Evolutionary conservation across 2,329 filamentous ascomycete species (phyloP).

Genomic region (Talaromyces sp.): DNA sequence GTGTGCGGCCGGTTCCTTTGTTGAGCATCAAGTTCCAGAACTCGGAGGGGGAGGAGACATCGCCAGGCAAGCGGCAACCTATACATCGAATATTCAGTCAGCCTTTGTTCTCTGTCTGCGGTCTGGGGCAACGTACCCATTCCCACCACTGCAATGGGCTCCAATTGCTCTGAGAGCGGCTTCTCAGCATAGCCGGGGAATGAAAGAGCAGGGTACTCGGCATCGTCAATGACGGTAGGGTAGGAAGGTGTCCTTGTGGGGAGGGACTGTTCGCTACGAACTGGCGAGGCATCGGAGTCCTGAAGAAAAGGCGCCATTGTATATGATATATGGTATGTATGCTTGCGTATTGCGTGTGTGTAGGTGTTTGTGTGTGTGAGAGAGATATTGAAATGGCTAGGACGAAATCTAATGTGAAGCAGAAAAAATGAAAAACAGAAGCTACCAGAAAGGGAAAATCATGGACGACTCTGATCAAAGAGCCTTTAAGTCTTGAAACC

Average conservation of each 20-base stretch:
- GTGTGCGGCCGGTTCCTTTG: conserved; percentile 5
- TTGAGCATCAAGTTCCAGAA: conserved; percentile 1
- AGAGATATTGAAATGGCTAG: not conserved
- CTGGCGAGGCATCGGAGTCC: not conserved
- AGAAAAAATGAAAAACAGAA: not conserved
- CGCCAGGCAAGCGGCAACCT: conserved; percentile 6
- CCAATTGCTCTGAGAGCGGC: conserved; percentile 4
- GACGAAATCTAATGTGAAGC: not conserved
- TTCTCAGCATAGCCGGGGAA: conserved; percentile 3
- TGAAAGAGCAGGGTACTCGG: not conserved
- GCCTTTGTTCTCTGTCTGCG: conserved; percentile 12
- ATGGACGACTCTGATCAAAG: not conserved
- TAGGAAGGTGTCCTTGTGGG: not conserved
- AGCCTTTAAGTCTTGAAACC: not conserved
- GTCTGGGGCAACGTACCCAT: conserved; percentile 17
- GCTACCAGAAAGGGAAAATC: not conserved
- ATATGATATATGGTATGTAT: not conserved
- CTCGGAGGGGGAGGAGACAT: not conserved
- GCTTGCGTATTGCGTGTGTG: not conserved
- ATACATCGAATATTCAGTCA: not conserved
- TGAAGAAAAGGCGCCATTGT: not conserved
- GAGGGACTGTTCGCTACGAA: not conserved
- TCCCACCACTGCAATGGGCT: conserved; percentile 16
- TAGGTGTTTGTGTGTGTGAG: not conserved
- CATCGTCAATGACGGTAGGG: conserved; percentile 1